A percentile compares a stretch with the other conserved stretches of the same genome.
Conservation (phyloP, 2,329 filamentous ascomycete species). For the Neurospora sp. region DNA sequence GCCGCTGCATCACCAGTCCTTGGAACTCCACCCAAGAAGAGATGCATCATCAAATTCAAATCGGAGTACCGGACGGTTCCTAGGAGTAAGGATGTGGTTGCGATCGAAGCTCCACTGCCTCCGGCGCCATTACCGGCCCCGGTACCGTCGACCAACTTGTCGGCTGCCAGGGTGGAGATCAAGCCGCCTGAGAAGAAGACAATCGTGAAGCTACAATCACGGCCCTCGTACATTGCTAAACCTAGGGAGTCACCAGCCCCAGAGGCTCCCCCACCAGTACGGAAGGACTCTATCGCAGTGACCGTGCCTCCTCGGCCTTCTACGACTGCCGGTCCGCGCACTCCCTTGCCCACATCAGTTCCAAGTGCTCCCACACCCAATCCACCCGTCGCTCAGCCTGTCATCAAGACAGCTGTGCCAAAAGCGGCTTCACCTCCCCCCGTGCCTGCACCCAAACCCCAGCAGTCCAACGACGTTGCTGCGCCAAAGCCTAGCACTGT, state of each 20-base stretch:
- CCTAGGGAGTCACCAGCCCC: background rate
- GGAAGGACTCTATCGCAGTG: conserved; percentile 18
- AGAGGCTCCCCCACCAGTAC: conserved; percentile 8
- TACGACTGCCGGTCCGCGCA: background rate
- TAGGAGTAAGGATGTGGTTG: conserved; percentile 5
- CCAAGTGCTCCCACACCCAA: background rate
- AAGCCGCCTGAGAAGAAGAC: conserved; percentile 22
- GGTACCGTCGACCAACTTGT: background rate
- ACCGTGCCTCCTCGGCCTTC: conserved; percentile 9
- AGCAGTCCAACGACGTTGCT: background rate
- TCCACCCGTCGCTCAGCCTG: conserved; percentile 10
- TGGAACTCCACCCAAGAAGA: conserved; percentile 10
- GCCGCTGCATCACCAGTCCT: background rate
- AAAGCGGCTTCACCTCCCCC: conserved; percentile 6
- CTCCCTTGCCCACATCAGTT: background rate
- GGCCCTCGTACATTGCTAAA: conserved; percentile 15
- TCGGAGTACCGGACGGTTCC: conserved; percentile 14
- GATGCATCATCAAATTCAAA: conserved; percentile 13
- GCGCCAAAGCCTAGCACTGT: conserved; percentile 4
- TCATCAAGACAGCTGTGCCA: conserved; percentile 9
- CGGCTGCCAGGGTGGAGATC: conserved; percentile 8
- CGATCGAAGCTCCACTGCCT: conserved; percentile 6
- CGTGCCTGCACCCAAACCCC: background rate
- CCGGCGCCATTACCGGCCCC: conserved; percentile 1
- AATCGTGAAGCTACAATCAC: conserved; percentile 20